Evolutionary conservation across 345 rosid species (phyloP).

Genomic region (Sisymbrium altissimum): DNA sequence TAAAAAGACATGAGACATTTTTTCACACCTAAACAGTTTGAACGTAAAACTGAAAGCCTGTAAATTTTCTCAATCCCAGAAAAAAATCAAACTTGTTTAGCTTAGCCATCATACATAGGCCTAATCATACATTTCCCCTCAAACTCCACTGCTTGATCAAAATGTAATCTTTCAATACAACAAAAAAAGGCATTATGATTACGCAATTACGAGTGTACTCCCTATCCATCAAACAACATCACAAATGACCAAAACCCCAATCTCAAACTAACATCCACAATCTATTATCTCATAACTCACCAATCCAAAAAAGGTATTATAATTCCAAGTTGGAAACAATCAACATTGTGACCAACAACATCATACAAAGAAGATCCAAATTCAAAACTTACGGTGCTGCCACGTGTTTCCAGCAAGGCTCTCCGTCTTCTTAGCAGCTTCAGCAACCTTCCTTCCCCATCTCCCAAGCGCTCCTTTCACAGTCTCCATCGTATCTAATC

Average conservation of each 20-base stretch:
- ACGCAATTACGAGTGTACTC: background rate
- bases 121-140: background rate
- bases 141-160: background rate
- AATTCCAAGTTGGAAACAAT: no score
- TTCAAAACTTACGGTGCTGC: slow-evolving; percentile 31
- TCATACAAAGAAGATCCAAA: background rate
- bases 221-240: background rate
- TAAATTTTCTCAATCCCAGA: background rate
- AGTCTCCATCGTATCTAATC: slow-evolving; percentile 47
- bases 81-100: background rate
- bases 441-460: slow-evolving; percentile 57
- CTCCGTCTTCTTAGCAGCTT: slow-evolving; percentile 63
- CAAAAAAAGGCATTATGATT: background rate
- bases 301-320: no score
- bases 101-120: background rate
- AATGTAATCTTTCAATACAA: background rate
- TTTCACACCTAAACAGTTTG: background rate
- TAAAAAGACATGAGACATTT: background rate
- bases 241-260: background rate
- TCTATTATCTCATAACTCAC: no score
- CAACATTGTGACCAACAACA: no score
- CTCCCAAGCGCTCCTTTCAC: slow-evolving; percentile 56
- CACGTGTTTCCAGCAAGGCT: slow-evolving; percentile 61
- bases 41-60: background rate
- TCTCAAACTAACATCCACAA: background rate